A percentile compares a stretch with the other conserved stretches of the same genome.
These are phyloP conservation scores for Hortiboletus flavorubellus DNA, from an alignment of 768 basidiomycete species.

Conservation along the genomic window DNA sequence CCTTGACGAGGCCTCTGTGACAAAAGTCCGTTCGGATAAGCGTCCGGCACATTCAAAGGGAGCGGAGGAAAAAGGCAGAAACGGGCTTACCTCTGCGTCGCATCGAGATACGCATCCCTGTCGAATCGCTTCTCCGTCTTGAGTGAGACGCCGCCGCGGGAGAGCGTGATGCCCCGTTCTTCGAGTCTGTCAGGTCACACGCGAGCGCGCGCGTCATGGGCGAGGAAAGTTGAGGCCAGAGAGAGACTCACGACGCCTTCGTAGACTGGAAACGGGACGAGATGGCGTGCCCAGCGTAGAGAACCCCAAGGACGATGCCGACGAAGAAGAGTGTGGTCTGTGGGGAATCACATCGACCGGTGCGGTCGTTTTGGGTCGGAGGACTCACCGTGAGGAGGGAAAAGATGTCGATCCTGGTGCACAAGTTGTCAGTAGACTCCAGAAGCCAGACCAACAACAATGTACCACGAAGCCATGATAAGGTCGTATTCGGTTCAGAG, in stretches of 20 bases:
- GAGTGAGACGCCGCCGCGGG: slow-evolving; percentile 58
- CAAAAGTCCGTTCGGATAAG: background rate
- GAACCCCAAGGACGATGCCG: slow-evolving; percentile 42
- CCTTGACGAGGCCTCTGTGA: slow-evolving; percentile 50
- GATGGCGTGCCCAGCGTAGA: slow-evolving; percentile 37
- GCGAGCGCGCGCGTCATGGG: no score
- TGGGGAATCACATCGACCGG: background rate
- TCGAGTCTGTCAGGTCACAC: slow-evolving; percentile 35
- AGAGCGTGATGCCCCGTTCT: slow-evolving; percentile 53
- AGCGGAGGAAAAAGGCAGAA: background rate
- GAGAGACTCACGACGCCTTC: slow-evolving; percentile 49
- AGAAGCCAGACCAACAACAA: background rate
- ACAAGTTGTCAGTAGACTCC: background rate
- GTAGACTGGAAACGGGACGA: slow-evolving; percentile 45
- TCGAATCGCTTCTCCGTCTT: slow-evolving; percentile 60
- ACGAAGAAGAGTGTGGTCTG: slow-evolving; percentile 44
- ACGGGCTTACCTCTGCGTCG: slow-evolving; percentile 57
- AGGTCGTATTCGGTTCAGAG: background rate
- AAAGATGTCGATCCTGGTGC: slow-evolving; percentile 16
- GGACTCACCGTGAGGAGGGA: slow-evolving; percentile 15
- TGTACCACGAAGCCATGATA: slow-evolving; percentile 18
- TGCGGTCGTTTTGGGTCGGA: background rate
- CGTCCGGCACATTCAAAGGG: background rate
- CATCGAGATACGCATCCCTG: slow-evolving; percentile 65
- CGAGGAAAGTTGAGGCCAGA: no score